A percentile compares a stretch with the other conserved stretches of the same genome.
phyloP scores from a whole-genome alignment of 2,329 filamentous ascomycete genomes.

The Botrytis galanthina region DNA sequence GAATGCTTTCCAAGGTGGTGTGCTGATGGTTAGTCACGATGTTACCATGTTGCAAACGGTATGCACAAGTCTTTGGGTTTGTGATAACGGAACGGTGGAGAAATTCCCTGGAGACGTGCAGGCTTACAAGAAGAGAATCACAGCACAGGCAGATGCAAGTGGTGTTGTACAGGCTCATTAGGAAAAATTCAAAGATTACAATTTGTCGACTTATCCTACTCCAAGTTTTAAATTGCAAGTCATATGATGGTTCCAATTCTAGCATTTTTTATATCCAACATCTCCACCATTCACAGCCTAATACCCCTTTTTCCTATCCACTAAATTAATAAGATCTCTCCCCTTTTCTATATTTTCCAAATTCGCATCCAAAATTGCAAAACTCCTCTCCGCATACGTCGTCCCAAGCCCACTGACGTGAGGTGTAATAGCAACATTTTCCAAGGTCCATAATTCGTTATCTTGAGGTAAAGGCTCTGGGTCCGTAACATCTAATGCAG shows the following conservation, averaged over 20 bases:
- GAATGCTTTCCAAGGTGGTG: constrained; percentile 84
- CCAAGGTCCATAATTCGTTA: constrained; percentile 59
- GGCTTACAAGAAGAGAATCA: constrained; percentile 96
- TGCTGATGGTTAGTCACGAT: constrained; percentile 98
- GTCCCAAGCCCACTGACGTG: constrained; percentile 58
- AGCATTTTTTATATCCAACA: not conserved
- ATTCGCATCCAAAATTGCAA: constrained; percentile 59
- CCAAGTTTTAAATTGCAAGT: not conserved
- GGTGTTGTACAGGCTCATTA: constrained; percentile 61
- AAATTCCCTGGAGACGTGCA: constrained; percentile 95
- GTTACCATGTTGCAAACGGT: constrained; percentile 98
- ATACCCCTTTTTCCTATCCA: constrained; percentile 60
- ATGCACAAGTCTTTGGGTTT: constrained; percentile 94
- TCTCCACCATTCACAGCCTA: constrained; percentile 35
- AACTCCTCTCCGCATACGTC: constrained; percentile 54
- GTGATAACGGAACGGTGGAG: constrained; percentile 88
- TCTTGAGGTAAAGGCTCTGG: constrained; percentile 62
- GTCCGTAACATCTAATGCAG: constrained; percentile 66
- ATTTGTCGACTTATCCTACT: not conserved
- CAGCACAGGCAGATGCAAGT: constrained; percentile 79
- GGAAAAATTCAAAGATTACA: not conserved
- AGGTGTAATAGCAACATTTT: constrained; percentile 62
- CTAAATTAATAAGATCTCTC: constrained; percentile 58
- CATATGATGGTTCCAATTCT: not conserved
- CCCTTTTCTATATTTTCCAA: constrained; percentile 52